These are phyloP conservation scores for Hypoxylon sp. DNA, from an alignment of 2,329 filamentous ascomycete genomes.

Conservation along the genomic window DNA sequence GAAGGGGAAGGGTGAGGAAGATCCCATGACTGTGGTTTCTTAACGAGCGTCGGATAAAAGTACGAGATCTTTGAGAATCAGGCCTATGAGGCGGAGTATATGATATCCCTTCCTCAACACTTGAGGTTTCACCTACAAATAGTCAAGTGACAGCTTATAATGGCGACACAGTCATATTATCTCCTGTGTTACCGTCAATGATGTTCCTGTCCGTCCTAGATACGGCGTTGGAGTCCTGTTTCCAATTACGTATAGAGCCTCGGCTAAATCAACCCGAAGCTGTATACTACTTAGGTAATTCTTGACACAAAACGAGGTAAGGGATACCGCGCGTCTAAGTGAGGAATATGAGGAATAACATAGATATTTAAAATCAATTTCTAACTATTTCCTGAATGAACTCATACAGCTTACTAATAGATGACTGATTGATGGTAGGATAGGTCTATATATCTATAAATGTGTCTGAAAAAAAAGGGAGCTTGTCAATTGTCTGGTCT, in stretches of 20 bases:
- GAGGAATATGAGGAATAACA: constrained; percentile 3
- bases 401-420: neutral
- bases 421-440: neutral
- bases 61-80: neutral
- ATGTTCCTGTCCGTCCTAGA: neutral
- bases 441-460: neutral
- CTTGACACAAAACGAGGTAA: constrained; percentile 16
- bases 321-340: constrained; percentile 10
- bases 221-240: constrained; percentile 2
- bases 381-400: neutral
- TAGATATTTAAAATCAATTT: constrained; percentile 8
- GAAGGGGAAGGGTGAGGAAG: constrained; percentile 62
- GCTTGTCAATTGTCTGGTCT: constrained; percentile 13
- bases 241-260: constrained; percentile 33
- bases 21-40: constrained; percentile 10
- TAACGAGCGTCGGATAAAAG: neutral
- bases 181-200: constrained; percentile 1
- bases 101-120: constrained; percentile 4
- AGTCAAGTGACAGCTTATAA: constrained; percentile 9
- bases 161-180: constrained; percentile 13
- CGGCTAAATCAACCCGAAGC: constrained; percentile 18
- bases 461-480: constrained; percentile 4
- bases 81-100: neutral
- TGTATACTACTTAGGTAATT: neutral
- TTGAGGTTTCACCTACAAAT: constrained; percentile 9